Base-by-base conservation (phyloP, 805 yeast species). In the Lipomyces starkeyi region DNA sequence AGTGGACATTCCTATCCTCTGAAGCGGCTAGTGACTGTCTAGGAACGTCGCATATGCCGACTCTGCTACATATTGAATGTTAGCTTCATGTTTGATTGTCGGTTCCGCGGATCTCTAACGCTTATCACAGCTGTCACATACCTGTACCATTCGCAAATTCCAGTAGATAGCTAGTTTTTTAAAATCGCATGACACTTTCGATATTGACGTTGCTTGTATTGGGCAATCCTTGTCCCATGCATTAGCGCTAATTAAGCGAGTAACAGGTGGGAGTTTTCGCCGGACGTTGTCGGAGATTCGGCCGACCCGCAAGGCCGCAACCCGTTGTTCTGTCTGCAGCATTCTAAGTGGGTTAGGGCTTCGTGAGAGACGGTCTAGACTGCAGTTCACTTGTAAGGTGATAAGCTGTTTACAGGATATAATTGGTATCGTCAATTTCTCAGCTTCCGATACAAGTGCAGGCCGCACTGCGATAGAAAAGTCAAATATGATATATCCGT, bases 1-100 rank as follows among this genome's bases (percentile, higher is more conserved):
- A 14, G 58, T 32, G 59, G 64, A 61, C 70, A 67, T 66, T 25
- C 20, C 49, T 37, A 17, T n/a, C 49, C 49, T 43, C 49, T 5
- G 9, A 43, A 43, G 11, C 49, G 14, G 22, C 20, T 43, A 2
- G 17, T 37, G 43, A 37, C 17, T 43, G 22, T n/a, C 8, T 43
- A 7, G 22, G 5, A n/a, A 17, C 3, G 49, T 17, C 20, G 20
- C 8, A 17, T 17, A 2, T n/a, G 1, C 49, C 22, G 49, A 43
- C n/a, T 43, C 49, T 43, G 6, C 14, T 37, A 14, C 43, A 37
- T 17, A 7, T 43, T n/a, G 22, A 43, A 4, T n/a, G 49, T 43
- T 43, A 43, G 49, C 49, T 17, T 43, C 22, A 43, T 17, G n/a
- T 43, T 5, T 3, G 20, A 1, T 17, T n/a, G 11, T 7, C 49